A percentile compares a stretch with the other conserved stretches of the same genome.
These are phyloP conservation scores for Podospora pseudoanserina DNA, from an alignment of 495 filamentous ascomycete species.

Conservation along the genomic window DNA sequence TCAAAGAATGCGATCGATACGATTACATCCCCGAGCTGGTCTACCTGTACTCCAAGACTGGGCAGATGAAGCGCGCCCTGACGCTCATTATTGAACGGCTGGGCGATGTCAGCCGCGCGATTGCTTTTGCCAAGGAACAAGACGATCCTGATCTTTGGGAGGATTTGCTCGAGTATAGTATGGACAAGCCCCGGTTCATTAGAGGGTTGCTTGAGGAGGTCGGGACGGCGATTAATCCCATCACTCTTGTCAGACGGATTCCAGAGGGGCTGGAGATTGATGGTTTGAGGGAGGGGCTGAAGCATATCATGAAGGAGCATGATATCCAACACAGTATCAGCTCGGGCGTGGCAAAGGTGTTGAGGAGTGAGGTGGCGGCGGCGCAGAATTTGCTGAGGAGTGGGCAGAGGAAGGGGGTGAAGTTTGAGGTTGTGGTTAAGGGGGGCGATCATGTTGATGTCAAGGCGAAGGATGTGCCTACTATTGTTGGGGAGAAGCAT, in stretches of 20 bases:
- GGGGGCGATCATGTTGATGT: conserved; percentile 20
- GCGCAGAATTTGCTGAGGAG: conserved; percentile 73
- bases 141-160: conserved; percentile 90
- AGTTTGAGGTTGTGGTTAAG: conserved; percentile 64
- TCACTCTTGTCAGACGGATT: conserved; percentile 83
- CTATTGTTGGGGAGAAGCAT: conserved; percentile 9
- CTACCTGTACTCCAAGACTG: conserved; percentile 89
- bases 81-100: conserved; percentile 87
- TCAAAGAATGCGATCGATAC: conserved; percentile 68
- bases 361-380: conserved; percentile 78
- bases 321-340: conserved; percentile 90
- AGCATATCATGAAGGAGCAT: conserved; percentile 83
- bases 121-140: conserved; percentile 89
- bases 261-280: conserved; percentile 89
- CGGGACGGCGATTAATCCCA: conserved; percentile 85
- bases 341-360: conserved; percentile 80
- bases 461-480: conserved; percentile 4
- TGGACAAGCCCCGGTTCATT: conserved; percentile 96
- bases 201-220: conserved; percentile 88
- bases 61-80: conserved; percentile 83
- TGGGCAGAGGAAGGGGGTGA: conserved; percentile 78
- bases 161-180: conserved; percentile 87
- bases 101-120: conserved; percentile 83
- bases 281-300: conserved; percentile 78
- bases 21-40: conserved; percentile 87